Evolutionary conservation across 2,329 filamentous ascomycete genomes (phyloP), one percentile per base, ranked within the genome.

Genomic region (Aspergillus flavus): DNA sequence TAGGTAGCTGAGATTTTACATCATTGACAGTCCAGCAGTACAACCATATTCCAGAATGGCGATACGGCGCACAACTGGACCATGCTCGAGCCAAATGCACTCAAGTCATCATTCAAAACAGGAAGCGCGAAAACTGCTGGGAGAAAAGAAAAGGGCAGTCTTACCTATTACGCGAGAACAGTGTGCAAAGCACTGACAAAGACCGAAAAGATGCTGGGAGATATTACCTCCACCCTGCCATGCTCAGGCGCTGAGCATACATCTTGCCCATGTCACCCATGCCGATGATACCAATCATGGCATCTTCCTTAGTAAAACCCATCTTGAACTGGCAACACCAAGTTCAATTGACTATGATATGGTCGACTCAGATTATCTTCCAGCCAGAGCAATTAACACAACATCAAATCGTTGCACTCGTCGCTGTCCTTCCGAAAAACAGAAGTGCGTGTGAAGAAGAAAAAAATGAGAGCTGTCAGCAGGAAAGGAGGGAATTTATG

Each of bases 61-160:
- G 81, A 82, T 81, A 84, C 84, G 83, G 83, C 80, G 80, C 61
- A 80, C 77, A 82, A 81, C 82, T 84, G 83, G 81, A 84, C 88
- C 88, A 93, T 96, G 86, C 94, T 98, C 94, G 93, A 98, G 94
- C 94, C 94, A 98, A 98, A 98, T 98, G 94, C 94, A 94, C 94
- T 98, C 94, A 94, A 93, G 94, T 98, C 94, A 98, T 98, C 94
- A 96, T 93, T 78, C 66, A 71, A 79, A 64, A 62, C 60, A 59
- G 46, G 39, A 39, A 34, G 16, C 46, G 59, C 52, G 61, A 64
- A 57, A 58, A 63, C 55, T 57, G 48, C 55, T 48, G 52, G 28
- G 28, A 34, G 32, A 34, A 56, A 60, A 59, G 43, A 61, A 62
- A 39, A 58, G 30, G 64, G 43, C 21, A 21, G 73, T 78, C 69